Conservation (phyloP, 139 green algal species). For the Auxenochlorella pyrenoidosa region DNA sequence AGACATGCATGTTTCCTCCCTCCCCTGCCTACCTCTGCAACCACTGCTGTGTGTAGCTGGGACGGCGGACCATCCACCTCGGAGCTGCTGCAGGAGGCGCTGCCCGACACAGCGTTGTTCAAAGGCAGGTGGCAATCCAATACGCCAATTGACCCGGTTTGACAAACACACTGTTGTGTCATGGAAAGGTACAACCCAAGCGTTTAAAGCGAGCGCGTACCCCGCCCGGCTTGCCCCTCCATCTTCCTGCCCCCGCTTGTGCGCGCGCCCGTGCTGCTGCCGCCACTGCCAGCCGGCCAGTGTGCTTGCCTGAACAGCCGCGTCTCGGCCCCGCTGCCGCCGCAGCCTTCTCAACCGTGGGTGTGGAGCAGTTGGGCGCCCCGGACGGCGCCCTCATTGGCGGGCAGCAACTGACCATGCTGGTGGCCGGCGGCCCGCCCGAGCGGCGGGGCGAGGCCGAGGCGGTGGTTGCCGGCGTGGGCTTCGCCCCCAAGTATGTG, state of each 20-base stretch:
- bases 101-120: slow-evolving; percentile 38
- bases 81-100: slow-evolving; percentile 39
- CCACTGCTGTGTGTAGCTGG: slow-evolving; percentile 26
- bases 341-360: neutral
- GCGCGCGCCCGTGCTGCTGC: slow-evolving; percentile 27
- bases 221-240: neutral
- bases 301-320: neutral
- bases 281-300: neutral
- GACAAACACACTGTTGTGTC: too few species aligned
- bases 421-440: slow-evolving; percentile 34
- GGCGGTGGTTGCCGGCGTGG: slow-evolving; percentile 27
- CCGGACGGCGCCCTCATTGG: slow-evolving; percentile 24
- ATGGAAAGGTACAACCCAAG: too few species aligned
- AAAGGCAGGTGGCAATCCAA: slow-evolving; percentile 30
- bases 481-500: slow-evolving; percentile 48
- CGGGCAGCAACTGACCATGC: slow-evolving; percentile 44
- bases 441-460: neutral
- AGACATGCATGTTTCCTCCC: too few species aligned
- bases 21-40: neutral
- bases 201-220: too few species aligned
- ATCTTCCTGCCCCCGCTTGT: neutral
- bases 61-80: slow-evolving; percentile 28
- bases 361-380: slow-evolving; percentile 32
- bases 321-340: too few species aligned
- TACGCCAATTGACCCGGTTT: too few species aligned